Evolutionary conservation across 306 rosid species (phyloP), one percentile per base, ranked within the genome.

Genomic region (Gynostemma pentaphyllum): DNA sequence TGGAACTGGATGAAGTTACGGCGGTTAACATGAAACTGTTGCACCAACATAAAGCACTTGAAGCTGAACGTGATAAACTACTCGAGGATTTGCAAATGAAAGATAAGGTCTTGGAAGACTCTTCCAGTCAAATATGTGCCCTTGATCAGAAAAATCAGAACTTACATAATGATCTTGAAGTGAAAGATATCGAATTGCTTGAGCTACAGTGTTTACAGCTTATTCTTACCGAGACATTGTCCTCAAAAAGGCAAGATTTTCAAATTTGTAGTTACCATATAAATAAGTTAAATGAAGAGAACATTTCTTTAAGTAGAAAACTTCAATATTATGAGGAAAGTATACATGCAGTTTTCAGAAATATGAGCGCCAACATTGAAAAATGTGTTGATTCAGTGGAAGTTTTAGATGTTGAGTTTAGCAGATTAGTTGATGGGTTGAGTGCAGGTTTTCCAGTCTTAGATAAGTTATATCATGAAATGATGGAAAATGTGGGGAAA

Each of bases 61-160:
- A 85, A 65, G 72, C 76, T 67, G 78, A 85, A 73, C 73, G 70
- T 72, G 79, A 73, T 66, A 62, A 70, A 52, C 39, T 77, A 53
- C 42, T 54, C 21, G 70, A 64, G 46, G 75, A 75, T 76, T 45
- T 76, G 59, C 61, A 76, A 45, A 76, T 66, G 50, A 85, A 80
- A 72, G 87, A 82, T 23, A 69, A 68, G 36, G 71, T 68, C 28
- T 70, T 75, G 64, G 79, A 66, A 63, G 50, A 74, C 70, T 74
- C 68, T 37, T 69, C 52, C 68, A 48, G 68, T 48, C 83, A 81
- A 61, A 70, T 77, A 61, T 75, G 66, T 69, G 66, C 48, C 69
- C 80, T 81, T 64, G 81, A 73, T 62, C 81, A 49, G 71, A 74
- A 79, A 68, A 79, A 71, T 67, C 52, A 27, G 53, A 77, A 68